Percentiles rank a stretch among this genome's conserved stretches.
Evolutionary conservation across 177 flowering plant genomes (phyloP).

Genomic region (Tripterygium wilfordii): DNA sequence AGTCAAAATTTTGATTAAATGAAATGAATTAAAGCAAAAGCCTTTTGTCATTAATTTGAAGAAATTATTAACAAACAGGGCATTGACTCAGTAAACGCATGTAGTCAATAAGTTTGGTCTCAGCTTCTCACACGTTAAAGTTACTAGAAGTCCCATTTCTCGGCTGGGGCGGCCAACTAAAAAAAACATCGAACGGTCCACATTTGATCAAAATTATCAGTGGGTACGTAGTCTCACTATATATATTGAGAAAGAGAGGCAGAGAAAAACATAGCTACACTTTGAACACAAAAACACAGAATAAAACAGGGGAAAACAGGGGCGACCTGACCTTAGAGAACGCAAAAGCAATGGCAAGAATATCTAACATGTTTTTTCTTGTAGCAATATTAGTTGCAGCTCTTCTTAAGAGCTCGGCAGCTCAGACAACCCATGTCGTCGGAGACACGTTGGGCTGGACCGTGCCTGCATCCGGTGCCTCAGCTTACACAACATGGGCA

Average conservation of each 20-base stretch:
- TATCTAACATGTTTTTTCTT: constrained; percentile 2
- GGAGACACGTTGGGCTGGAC: constrained; percentile 25
- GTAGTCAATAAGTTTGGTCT: no score
- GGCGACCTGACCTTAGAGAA: constrained; percentile 14
- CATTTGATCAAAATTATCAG: no score
- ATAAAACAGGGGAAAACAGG: constrained; percentile 6
- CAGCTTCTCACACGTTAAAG: no score
- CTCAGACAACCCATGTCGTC: constrained; percentile 12
- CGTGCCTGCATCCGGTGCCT: constrained; percentile 7
- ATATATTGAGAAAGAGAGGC: no score
- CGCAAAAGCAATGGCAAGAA: constrained; percentile 18
- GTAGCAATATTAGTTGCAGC: constrained; percentile 5
- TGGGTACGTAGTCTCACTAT: background rate
- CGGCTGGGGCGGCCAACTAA: no score
- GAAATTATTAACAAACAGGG: no score
- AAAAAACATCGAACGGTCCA: no score
- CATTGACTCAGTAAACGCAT: no score
- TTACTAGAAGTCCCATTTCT: no score
- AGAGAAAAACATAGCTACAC: background rate
- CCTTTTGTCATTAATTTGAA: no score
- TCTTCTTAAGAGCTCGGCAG: constrained; percentile 8
- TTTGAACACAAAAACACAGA: constrained; percentile 5
- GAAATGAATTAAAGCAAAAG: no score
- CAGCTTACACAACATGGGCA: constrained; percentile 25
- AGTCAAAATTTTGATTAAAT: no score